These are phyloP conservation scores for Musa troglodytarum DNA, from an alignment of 176 grass and related monocot species.

Conservation along the genomic window DNA sequence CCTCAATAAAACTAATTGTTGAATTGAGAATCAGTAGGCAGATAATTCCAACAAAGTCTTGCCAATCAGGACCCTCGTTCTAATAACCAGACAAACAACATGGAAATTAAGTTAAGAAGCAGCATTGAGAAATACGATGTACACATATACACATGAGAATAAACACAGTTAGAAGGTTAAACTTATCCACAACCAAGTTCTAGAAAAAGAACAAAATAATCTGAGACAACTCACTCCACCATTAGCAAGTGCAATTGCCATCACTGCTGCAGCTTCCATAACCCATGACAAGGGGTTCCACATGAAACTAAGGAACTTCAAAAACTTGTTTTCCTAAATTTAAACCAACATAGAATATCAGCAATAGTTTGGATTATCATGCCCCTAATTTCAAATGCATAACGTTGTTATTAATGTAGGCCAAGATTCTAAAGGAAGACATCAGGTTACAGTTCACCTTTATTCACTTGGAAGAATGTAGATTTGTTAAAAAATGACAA, in stretches of 20 bases:
- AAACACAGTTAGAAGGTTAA: too few species aligned
- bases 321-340: constrained; percentile 58
- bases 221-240: constrained; percentile 52
- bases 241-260: constrained; percentile 64
- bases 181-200: too few species aligned
- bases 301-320: constrained; percentile 79
- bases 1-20: constrained; percentile 74
- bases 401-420: too few species aligned
- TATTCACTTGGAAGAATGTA: background rate
- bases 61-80: constrained; percentile 60
- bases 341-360: background rate
- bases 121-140: background rate
- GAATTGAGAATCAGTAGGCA: constrained; percentile 75
- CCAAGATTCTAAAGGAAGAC: too few species aligned
- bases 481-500: background rate
- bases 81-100: constrained; percentile 20
- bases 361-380: background rate
- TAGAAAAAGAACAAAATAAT: background rate
- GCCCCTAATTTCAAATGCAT: too few species aligned
- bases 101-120: background rate
- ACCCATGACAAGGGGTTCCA: constrained; percentile 94
- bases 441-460: too few species aligned
- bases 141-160: too few species aligned
- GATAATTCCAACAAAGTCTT: constrained; percentile 69
- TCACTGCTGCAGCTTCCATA: constrained; percentile 71